These are phyloP conservation scores for Marsdenia floribunda DNA, from an alignment of 257 asterid genomes.

Conservation along the genomic window DNA sequence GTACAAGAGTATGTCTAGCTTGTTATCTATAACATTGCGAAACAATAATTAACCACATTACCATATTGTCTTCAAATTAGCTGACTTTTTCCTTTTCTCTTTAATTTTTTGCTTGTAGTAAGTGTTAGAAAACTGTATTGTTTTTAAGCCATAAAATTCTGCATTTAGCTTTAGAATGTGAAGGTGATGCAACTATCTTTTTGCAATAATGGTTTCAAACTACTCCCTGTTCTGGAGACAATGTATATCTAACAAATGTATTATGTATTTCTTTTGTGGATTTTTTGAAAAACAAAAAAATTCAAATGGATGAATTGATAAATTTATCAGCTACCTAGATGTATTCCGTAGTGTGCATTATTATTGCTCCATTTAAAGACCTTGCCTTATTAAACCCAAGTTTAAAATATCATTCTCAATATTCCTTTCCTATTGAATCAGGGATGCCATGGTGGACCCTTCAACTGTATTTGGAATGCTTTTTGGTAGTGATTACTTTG, in stretches of 20 bases:
- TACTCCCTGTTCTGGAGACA: neutral
- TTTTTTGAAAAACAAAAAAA: neutral
- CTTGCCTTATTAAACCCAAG: neutral
- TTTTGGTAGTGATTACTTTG: conserved; percentile 67
- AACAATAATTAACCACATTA: neutral
- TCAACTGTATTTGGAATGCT: conserved; percentile 78
- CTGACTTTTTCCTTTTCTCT: neutral
- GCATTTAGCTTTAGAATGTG: neutral
- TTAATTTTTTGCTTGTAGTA: neutral
- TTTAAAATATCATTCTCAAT: neutral
- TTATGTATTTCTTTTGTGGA: neutral
- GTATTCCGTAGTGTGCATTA: neutral
- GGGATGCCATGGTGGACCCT: conserved; percentile 74
- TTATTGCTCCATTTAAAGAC: neutral
- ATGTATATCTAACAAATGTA: neutral
- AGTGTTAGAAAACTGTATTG: neutral
- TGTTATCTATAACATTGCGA: neutral
- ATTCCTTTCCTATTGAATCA: conserved; percentile 11
- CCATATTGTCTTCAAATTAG: neutral
- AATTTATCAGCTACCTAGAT: neutral
- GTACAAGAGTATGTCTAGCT: conserved; percentile 44
- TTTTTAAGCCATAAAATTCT: neutral
- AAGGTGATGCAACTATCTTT: neutral
- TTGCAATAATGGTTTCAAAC: neutral
- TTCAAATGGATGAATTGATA: neutral